These are phyloP conservation scores for Psilocybe sp. DNA, from an alignment of 768 basidiomycete species.

Conservation along the genomic window DNA sequence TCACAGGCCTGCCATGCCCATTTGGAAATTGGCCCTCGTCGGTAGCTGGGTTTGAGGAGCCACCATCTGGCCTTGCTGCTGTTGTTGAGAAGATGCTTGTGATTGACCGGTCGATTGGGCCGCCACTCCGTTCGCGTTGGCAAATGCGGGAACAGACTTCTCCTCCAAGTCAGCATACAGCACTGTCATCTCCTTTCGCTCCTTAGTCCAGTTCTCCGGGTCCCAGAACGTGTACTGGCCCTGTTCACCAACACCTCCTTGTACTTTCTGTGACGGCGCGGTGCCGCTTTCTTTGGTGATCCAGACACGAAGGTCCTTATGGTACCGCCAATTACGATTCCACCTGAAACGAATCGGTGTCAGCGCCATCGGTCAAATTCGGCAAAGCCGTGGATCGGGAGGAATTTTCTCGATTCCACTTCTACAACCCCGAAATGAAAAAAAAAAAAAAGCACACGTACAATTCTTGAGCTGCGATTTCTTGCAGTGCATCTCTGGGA, in stretches of 20 bases:
- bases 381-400: not conserved
- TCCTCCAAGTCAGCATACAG: conserved; percentile 74
- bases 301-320: conserved; percentile 84
- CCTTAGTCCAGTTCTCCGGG: conserved; percentile 74
- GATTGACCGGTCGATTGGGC: conserved; percentile 20
- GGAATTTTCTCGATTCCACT: too few species aligned
- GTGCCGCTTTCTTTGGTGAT: conserved; percentile 88
- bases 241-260: conserved; percentile 79
- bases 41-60: conserved; percentile 36
- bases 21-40: conserved; percentile 45
- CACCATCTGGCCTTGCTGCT: conserved; percentile 30
- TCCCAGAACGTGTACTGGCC: conserved; percentile 93
- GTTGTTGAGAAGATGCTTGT: conserved; percentile 22
- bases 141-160: conserved; percentile 63
- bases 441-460: conserved; percentile 42
- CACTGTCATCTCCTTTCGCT: conserved; percentile 75
- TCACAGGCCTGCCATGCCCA: conserved; percentile 52
- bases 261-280: conserved; percentile 71
- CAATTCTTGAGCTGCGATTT: conserved; percentile 94
- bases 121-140: conserved; percentile 36
- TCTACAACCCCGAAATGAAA: not conserved
- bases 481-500: conserved; percentile 89
- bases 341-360: conserved; percentile 47
- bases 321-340: conserved; percentile 94
- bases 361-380: not conserved